Evolutionary conservation across 441 rosid genomes (phyloP), one percentile per base, ranked within the genome.

Genomic region (Cnidoscolus chayamansa): DNA sequence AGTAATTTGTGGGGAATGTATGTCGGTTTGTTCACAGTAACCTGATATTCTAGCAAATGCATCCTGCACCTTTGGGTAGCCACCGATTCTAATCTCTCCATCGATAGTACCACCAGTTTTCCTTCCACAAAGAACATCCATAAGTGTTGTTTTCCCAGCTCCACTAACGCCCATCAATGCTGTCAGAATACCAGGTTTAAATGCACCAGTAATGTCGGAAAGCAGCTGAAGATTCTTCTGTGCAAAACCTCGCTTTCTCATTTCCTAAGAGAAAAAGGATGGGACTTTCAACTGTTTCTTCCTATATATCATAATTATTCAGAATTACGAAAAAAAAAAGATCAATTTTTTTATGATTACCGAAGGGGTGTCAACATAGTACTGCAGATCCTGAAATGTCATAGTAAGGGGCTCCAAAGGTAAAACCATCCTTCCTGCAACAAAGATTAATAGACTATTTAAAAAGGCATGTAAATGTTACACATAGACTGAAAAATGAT

Each of bases 111-210:
- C 92, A 0, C 85, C 83, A 3, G 88, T 89, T 79, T 89, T 89
- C 66, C 95, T 83, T 65, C 95, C 92, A 1, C 87, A 70, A 57
- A 89, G 86, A 81, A 89, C 92, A 73, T 89, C 94, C 86, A 89
- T 71, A 32, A 87, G 87, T 20, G 91, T 89, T 45, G 94, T 89
- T 78, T 89, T 89, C 12, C 94, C 95, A 15, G 94, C 92, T 57
- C 94, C 94, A 74, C 89, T 89, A 25, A 86, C 92, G 17, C 92
- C 95, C 92, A 89, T 88, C 71, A 89, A 49, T 12, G 95, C 95
- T 48, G 92, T 88, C 19, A 89, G 83, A 37, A 86, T 65, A 4
- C 94, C 91, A n/a, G 92, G 92, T 76, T 85, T 80, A 53, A 89
- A 85, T 47, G 86, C 78, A 13, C 91, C 89, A 0, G 85, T 86